Conservation (phyloP, 257 asterid genomes). For the Prunella vulgaris region DNA sequence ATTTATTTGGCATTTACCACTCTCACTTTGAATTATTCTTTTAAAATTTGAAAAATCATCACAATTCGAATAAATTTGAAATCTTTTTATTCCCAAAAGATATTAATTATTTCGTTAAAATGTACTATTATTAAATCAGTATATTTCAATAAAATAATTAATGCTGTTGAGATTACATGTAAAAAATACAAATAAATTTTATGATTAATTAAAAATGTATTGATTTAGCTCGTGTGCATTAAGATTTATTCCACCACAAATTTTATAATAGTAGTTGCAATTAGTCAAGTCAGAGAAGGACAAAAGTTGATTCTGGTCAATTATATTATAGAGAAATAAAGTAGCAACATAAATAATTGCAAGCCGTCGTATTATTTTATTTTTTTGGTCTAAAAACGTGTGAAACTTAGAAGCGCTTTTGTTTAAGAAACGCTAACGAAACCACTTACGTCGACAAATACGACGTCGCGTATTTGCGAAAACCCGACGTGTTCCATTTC, state of each 20-base stretch:
- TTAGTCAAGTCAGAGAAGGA: constrained; percentile 18
- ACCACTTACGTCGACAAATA: not conserved
- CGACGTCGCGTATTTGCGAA: not conserved
- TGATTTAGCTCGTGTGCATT: not conserved
- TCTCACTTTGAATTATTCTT: too few relatives aligned
- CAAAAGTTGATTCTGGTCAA: constrained; percentile 9
- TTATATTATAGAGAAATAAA: not conserved
- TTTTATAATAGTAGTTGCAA: not conserved
- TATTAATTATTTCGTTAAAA: too few relatives aligned
- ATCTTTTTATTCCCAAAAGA: too few relatives aligned
- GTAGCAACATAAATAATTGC: not conserved
- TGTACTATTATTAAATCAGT: too few relatives aligned
- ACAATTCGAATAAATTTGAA: too few relatives aligned
- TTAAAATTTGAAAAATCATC: too few relatives aligned
- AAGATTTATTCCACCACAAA: not conserved
- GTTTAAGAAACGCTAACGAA: not conserved
- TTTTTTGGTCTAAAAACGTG: constrained; percentile 5
- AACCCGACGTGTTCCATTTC: constrained; percentile 15
- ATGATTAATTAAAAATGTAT: too few relatives aligned
- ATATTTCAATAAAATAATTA: too few relatives aligned
- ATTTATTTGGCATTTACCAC: not conserved
- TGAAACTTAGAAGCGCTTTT: not conserved
- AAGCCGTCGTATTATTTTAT: not conserved
- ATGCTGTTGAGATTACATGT: too few relatives aligned
- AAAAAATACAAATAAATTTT: too few relatives aligned